These are phyloP conservation scores for Penicillium sp. DNA, from an alignment of 2,329 filamentous ascomycete species.

Conservation along the genomic window DNA sequence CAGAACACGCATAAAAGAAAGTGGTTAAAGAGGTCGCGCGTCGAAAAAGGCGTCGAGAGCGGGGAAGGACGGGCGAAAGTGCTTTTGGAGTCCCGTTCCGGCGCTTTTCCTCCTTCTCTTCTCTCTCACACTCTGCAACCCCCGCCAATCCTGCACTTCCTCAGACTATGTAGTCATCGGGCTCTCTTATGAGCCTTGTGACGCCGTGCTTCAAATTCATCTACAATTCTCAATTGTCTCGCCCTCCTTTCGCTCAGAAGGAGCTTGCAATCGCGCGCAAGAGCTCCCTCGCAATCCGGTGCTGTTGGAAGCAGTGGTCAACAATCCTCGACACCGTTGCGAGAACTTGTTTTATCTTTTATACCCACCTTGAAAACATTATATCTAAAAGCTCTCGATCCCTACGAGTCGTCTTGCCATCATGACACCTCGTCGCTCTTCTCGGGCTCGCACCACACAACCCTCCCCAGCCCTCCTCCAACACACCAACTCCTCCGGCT, in stretches of 20 bases:
- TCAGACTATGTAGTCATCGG: constrained; percentile 44
- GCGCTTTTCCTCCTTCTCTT: constrained; percentile 32
- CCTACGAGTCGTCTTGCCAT: constrained; percentile 18
- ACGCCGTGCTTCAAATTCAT: constrained; percentile 25
- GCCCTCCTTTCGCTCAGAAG: constrained; percentile 14
- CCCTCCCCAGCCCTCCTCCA: constrained; percentile 67
- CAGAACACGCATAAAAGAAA: neutral
- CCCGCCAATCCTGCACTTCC: constrained; percentile 36
- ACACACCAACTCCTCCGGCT: constrained; percentile 75
- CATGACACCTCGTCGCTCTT: constrained; percentile 82
- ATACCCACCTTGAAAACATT: constrained; percentile 8
- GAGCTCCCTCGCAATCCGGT: constrained; percentile 25
- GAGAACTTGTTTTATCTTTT: constrained; percentile 2
- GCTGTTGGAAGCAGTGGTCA: constrained; percentile 17
- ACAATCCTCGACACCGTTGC: constrained; percentile 9
- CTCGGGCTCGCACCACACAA: constrained; percentile 81
- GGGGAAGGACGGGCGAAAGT: constrained; percentile 34
- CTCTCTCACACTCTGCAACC: constrained; percentile 28
- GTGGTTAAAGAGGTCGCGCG: constrained; percentile 18
- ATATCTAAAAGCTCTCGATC: constrained; percentile 10
- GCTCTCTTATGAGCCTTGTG: constrained; percentile 34
- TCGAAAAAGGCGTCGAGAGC: constrained; percentile 27
- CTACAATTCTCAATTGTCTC: constrained; percentile 32
- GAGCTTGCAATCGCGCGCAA: constrained; percentile 26
- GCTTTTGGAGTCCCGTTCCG: constrained; percentile 34